Evolutionary conservation across 306 rosid genomes (phyloP).

Genomic region (Prunus salicina): DNA sequence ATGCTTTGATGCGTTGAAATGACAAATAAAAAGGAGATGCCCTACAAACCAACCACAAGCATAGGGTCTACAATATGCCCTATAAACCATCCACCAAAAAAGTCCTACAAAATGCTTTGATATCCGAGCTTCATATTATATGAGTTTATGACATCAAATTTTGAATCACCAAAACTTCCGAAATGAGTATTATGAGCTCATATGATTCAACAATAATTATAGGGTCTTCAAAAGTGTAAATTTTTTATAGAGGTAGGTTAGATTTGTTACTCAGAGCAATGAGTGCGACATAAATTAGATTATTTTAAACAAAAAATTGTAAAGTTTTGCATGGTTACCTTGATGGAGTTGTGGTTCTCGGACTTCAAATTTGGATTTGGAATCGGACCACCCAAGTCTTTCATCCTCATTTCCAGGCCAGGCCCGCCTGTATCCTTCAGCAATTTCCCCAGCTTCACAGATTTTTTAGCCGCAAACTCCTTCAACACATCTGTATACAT

Average conservation of each 20-base stretch:
- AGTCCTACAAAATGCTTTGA: neutral
- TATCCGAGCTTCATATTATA: neutral
- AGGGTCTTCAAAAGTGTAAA: neutral
- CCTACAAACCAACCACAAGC: neutral
- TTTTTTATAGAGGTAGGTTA: too few relatives aligned
- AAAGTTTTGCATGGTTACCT: slow-evolving; percentile 27
- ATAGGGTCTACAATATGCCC: neutral
- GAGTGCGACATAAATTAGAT: neutral
- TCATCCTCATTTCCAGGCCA: slow-evolving; percentile 45
- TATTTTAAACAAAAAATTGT: too few relatives aligned
- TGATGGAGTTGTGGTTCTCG: slow-evolving; percentile 5
- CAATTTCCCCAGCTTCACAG: slow-evolving; percentile 70
- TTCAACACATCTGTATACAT: slow-evolving; percentile 68
- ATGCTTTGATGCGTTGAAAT: slow-evolving; percentile 6
- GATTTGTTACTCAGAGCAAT: neutral
- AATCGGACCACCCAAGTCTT: slow-evolving; percentile 30
- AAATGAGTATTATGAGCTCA: neutral
- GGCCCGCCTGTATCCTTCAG: slow-evolving; percentile 50
- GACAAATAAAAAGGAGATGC: slow-evolving; percentile 17
- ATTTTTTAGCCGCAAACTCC: slow-evolving; percentile 86
- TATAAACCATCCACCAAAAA: neutral
- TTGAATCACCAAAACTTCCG: neutral
- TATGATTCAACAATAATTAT: neutral
- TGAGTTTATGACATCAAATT: neutral
- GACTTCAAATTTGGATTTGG: slow-evolving; percentile 29